Conservation (phyloP, 2,329 filamentous ascomycete genomes). For the Monilinia laxa region DNA sequence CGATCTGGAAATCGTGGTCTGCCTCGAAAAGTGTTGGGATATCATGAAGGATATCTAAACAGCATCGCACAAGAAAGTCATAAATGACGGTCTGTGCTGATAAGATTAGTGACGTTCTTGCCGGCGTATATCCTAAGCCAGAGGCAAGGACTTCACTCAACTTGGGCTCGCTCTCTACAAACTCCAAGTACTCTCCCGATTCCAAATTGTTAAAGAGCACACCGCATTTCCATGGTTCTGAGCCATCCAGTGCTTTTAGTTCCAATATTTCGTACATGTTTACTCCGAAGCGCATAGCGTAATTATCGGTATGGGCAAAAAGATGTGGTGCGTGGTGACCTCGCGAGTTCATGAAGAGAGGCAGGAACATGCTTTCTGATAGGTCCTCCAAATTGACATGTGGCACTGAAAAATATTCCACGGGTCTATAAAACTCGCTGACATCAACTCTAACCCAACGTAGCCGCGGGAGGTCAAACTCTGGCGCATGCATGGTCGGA, state of each 20-base stretch:
- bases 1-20: background rate
- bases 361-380: background rate
- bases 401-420: background rate
- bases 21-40: background rate
- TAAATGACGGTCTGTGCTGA: background rate
- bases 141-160: background rate
- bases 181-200: background rate
- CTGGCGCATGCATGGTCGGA: background rate
- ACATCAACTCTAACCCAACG: background rate
- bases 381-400: background rate
- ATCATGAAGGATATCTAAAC: background rate
- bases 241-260: background rate
- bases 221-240: background rate
- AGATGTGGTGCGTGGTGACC: background rate
- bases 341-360: slow-evolving; percentile 2
- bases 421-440: background rate
- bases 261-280: background rate
- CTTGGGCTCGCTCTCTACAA: background rate
- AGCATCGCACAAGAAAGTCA: background rate
- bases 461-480: background rate
- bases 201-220: background rate
- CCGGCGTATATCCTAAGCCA: background rate
- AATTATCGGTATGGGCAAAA: background rate
- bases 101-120: background rate
- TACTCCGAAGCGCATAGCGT: background rate